A percentile compares a stretch with the other conserved stretches of the same genome.
Conservation (phyloP, 257 asterid species). For the Misopates orontium region DNA sequence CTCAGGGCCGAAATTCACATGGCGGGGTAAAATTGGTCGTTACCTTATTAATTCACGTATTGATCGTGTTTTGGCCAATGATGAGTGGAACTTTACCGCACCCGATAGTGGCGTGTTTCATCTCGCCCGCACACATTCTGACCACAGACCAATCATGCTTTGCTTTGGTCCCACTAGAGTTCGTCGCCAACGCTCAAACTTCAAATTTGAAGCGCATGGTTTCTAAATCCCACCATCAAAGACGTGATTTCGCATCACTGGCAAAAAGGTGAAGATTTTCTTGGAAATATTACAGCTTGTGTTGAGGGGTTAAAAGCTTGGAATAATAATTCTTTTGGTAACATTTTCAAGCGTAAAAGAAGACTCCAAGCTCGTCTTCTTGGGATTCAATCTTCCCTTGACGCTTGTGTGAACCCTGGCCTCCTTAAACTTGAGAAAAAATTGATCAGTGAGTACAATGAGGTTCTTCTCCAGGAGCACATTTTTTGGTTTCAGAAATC, state of each 20-base stretch:
- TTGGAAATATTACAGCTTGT: neutral
- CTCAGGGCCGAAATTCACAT: too few relatives aligned
- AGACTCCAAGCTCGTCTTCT: too few relatives aligned
- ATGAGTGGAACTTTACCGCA: too few relatives aligned
- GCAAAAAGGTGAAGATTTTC: neutral
- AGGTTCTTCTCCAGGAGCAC: too few relatives aligned
- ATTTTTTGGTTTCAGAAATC: too few relatives aligned
- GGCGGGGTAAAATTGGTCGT: too few relatives aligned
- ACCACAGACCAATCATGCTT: neutral
- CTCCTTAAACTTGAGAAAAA: too few relatives aligned
- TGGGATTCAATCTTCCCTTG: too few relatives aligned
- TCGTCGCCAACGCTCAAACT: neutral
- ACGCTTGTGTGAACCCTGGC: too few relatives aligned
- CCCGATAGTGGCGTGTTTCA: neutral
- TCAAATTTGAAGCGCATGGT: neutral
- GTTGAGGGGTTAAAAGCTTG: neutral
- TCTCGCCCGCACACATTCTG: neutral
- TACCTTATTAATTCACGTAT: too few relatives aligned
- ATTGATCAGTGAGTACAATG: too few relatives aligned
- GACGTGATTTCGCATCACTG: neutral
- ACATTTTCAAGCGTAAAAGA: neutral
- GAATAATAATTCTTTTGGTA: neutral
- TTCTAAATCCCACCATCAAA: neutral
- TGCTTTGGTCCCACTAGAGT: neutral
- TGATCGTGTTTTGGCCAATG: too few relatives aligned